Percentiles rank a stretch among this genome's conserved stretches.
Evolutionary conservation across 73 alveolate species (phyloP).

Genomic region (Tetrahymena thermophila): DNA sequence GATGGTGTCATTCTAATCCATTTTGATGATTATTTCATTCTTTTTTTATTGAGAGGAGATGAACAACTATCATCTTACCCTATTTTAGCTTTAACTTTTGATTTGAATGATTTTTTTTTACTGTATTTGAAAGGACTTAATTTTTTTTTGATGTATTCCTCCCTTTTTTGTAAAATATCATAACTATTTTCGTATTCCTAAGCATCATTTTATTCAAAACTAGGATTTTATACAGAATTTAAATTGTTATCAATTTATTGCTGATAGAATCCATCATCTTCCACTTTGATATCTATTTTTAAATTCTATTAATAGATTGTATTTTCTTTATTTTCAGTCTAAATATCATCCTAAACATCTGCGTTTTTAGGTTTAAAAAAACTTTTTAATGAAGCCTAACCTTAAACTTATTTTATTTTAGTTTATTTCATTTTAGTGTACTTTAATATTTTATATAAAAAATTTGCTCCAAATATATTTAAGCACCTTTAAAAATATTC

Average conservation of each 20-base stretch:
- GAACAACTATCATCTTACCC: neutral
- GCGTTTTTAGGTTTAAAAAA: neutral
- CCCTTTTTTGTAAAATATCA: neutral
- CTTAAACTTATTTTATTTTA: neutral
- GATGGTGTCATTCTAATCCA: neutral
- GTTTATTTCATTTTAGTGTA: neutral
- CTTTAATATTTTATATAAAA: neutral
- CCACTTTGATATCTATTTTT: neutral
- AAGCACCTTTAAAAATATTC: neutral
- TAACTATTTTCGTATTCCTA: neutral
- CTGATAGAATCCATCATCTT: neutral
- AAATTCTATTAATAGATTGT: neutral
- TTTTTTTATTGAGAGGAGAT: neutral
- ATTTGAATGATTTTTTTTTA: neutral
- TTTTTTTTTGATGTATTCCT: neutral
- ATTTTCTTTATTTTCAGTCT: neutral
- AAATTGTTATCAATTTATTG: neutral
- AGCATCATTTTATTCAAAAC: neutral
- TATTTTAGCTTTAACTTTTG: neutral
- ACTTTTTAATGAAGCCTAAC: neutral
- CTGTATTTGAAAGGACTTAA: neutral
- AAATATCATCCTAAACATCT: neutral
- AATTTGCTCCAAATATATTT: neutral
- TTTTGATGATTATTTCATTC: neutral
- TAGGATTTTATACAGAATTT: neutral